Evolutionary conservation across 495 filamentous ascomycete genomes (phyloP).

Genomic region (Cryomyces minteri): DNA sequence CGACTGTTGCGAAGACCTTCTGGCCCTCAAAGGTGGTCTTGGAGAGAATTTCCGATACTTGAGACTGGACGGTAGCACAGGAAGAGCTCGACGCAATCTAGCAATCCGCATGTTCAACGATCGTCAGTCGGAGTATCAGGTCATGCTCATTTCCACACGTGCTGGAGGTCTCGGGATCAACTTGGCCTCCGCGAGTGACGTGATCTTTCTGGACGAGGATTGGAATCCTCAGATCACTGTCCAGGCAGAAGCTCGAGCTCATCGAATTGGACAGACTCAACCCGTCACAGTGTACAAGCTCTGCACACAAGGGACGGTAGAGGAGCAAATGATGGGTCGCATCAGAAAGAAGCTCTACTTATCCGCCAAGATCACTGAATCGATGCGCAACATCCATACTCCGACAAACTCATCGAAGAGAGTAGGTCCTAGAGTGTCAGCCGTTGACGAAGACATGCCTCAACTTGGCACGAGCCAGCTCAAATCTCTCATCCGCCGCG

Average conservation of each 20-base stretch:
- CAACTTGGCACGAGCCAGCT: conserved; percentile 31
- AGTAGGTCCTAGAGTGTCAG: conserved; percentile 3
- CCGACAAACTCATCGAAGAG: conserved; percentile 1
- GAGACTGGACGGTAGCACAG: conserved; percentile 39
- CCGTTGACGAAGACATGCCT: conserved; percentile 27
- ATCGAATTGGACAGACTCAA: conserved; percentile 39
- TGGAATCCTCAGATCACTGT: conserved; percentile 48
- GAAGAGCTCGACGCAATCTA: conserved; percentile 34
- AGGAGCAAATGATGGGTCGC: conserved; percentile 43
- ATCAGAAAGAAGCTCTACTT: conserved; percentile 52
- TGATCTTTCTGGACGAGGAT: conserved; percentile 46
- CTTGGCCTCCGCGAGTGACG: conserved; percentile 36
- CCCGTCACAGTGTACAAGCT: conserved; percentile 40
- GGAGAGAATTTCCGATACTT: conserved; percentile 28
- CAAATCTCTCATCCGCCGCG: conserved; percentile 37
- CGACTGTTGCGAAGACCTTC: conserved; percentile 39
- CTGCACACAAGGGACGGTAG: conserved; percentile 39
- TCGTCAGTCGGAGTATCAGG: conserved; percentile 25
- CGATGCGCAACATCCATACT: conserved; percentile 33
- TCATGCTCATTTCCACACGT: conserved; percentile 46
- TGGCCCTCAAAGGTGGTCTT: conserved; percentile 29
- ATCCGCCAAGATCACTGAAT: conserved; percentile 41
- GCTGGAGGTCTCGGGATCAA: conserved; percentile 50
- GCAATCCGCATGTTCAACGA: conserved; percentile 40
- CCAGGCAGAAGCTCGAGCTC: conserved; percentile 41